phyloP scores from a whole-genome alignment of 1,284 basidiomycete species.

The Wallemia mellicola region DNA sequence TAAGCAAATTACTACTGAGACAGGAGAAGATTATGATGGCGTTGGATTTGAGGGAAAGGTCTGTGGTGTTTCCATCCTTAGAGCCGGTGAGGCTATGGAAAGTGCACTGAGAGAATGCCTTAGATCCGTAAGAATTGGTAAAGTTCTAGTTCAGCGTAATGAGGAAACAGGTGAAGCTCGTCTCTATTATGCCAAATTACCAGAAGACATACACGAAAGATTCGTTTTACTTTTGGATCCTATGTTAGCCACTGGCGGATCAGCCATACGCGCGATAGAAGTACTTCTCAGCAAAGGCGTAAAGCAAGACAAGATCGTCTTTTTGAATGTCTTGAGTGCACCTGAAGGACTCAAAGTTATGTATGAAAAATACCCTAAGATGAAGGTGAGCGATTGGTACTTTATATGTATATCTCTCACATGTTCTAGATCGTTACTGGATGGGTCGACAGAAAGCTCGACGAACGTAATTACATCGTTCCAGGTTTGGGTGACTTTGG shows the following conservation, averaged over 20 bases:
- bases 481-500: constrained; percentile 78
- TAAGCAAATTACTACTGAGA: constrained; percentile 49
- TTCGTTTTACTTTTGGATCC: constrained; percentile 88
- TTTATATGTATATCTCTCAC: no score
- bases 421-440: constrained; percentile 86
- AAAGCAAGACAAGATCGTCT: constrained; percentile 36
- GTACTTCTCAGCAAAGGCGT: constrained; percentile 74
- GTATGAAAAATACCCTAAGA: constrained; percentile 41
- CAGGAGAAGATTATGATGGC: constrained; percentile 54
- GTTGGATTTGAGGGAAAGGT: constrained; percentile 82
- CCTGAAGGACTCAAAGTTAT: constrained; percentile 73
- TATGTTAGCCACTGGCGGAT: constrained; percentile 97
- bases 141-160: constrained; percentile 82
- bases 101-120: constrained; percentile 80
- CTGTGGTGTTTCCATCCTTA: constrained; percentile 71
- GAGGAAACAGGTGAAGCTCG: constrained; percentile 73
- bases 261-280: constrained; percentile 89
- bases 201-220: constrained; percentile 64
- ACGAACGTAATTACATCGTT: constrained; percentile 32
- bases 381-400: no score
- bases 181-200: constrained; percentile 51
- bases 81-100: constrained; percentile 77
- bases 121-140: constrained; percentile 53
- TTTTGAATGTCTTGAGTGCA: constrained; percentile 63
- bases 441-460: constrained; percentile 85